Conservation (phyloP, 2,329 filamentous ascomycete genomes). For the Exophiala aquamarina region DNA sequence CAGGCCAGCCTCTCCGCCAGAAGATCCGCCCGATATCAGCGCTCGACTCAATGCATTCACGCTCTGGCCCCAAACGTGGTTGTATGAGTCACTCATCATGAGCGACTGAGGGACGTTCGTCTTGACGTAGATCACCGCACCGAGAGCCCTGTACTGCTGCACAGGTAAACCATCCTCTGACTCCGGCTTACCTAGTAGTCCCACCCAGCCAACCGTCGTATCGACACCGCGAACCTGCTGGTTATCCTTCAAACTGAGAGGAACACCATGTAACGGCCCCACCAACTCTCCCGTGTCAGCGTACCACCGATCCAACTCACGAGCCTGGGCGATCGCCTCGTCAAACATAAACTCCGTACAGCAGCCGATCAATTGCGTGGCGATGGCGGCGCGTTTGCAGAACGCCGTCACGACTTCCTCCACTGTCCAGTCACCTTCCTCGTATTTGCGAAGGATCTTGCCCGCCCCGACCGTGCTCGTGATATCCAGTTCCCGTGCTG, state of each 20-base stretch:
- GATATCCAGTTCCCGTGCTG: conserved; percentile 11
- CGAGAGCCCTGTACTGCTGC: conserved; percentile 33
- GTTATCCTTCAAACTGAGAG: conserved; percentile 56
- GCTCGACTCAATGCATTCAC: conserved; percentile 49
- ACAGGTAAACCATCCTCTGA: conserved; percentile 29
- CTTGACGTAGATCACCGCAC: conserved; percentile 53
- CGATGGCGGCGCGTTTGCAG: conserved; percentile 49
- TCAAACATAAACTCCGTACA: conserved; percentile 10
- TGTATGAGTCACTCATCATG: conserved; percentile 51
- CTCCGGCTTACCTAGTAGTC: conserved; percentile 31
- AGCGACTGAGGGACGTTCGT: conserved; percentile 54
- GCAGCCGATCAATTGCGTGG: conserved; percentile 34
- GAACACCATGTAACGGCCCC: conserved; percentile 65
- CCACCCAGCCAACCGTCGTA: conserved; percentile 46
- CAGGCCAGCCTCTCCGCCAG: conserved; percentile 55
- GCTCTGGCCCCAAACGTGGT: conserved; percentile 50
- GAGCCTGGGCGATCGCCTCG: conserved; percentile 14
- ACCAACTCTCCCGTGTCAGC: conserved; percentile 48
- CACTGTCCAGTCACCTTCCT: conserved; percentile 11
- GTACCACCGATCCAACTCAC: conserved; percentile 55
- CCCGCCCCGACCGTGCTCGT: conserved; percentile 36
- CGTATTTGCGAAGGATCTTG: conserved; percentile 29
- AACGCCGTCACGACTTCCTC: conserved; percentile 54
- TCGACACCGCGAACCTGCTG: conserved; percentile 12
- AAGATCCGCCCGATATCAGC: conserved; percentile 53